Conservation (phyloP, 2,329 filamentous ascomycete genomes). For the Pezicula neosporulosa region DNA sequence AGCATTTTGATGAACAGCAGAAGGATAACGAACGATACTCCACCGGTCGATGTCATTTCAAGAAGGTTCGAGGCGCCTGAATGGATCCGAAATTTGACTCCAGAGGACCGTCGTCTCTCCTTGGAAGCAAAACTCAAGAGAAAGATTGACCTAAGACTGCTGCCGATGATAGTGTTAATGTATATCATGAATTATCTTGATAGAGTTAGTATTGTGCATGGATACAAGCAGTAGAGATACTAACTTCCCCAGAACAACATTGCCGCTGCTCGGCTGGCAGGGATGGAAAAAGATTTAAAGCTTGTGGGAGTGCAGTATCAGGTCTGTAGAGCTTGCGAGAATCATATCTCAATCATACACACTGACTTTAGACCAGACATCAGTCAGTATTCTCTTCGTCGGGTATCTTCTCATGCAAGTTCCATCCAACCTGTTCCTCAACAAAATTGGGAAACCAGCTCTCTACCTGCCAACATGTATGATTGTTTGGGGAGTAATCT, state of each 20-base stretch:
- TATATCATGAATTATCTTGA: slow-evolving; percentile 69
- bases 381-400: slow-evolving; percentile 36
- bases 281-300: slow-evolving; percentile 39
- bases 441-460: slow-evolving; percentile 44
- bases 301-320: slow-evolving; percentile 33
- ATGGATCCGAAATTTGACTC: slow-evolving; percentile 40
- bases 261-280: slow-evolving; percentile 49
- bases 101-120: slow-evolving; percentile 45
- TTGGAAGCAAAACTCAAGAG: slow-evolving; percentile 55
- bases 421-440: slow-evolving; percentile 45
- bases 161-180: slow-evolving; percentile 67
- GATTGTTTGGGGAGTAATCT: slow-evolving; percentile 46
- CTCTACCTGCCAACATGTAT: slow-evolving; percentile 48
- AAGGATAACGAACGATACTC: slow-evolving; percentile 2
- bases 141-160: slow-evolving; percentile 62
- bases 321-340: background rate
- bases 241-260: slow-evolving; percentile 44
- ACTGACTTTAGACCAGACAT: slow-evolving; percentile 26
- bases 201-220: slow-evolving; percentile 21
- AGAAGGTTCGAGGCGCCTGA: slow-evolving; percentile 19
- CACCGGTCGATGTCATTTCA: background rate
- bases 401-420: slow-evolving; percentile 33
- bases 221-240: slow-evolving; percentile 18
- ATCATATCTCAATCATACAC: background rate
- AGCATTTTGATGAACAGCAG: slow-evolving; percentile 14